Evolutionary conservation across 2,329 filamentous ascomycete species (phyloP).

Genomic region (Colletotrichum spaethianum): DNA sequence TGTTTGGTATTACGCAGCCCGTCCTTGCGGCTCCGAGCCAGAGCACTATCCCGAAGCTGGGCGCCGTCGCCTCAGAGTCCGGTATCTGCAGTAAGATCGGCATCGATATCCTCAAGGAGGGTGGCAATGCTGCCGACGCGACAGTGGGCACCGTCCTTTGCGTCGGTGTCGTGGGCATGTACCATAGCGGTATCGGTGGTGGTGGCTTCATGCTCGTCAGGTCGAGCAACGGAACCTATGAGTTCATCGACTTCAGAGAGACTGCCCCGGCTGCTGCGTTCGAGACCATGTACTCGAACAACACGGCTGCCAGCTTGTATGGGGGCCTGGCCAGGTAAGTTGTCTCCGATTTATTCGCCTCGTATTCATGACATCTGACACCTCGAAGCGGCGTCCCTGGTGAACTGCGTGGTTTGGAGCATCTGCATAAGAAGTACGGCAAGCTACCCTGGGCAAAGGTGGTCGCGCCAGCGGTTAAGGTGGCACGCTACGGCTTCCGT

Average conservation of each 20-base stretch:
- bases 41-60: constrained; percentile 50
- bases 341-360: constrained; percentile 47
- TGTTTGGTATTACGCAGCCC: constrained; percentile 29
- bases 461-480: constrained; percentile 77
- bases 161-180: constrained; percentile 75
- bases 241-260: constrained; percentile 89
- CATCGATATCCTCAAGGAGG: constrained; percentile 67
- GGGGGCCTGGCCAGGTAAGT: constrained; percentile 81
- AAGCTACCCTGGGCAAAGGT: constrained; percentile 75
- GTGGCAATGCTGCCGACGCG: constrained; percentile 78
- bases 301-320: constrained; percentile 73
- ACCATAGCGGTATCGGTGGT: constrained; percentile 80
- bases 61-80: constrained; percentile 74
- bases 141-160: constrained; percentile 76
- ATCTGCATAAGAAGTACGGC: constrained; percentile 79
- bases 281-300: constrained; percentile 85
- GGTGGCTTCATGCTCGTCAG: constrained; percentile 86
- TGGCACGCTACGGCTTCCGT: constrained; percentile 80
- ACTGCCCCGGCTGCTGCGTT: constrained; percentile 84
- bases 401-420: constrained; percentile 80
- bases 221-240: constrained; percentile 75
- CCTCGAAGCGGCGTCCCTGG: constrained; percentile 72
- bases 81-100: constrained; percentile 73
- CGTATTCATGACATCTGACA: constrained; percentile 29
- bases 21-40: constrained; percentile 21